Evolutionary conservation across 352 stramenopile genomes (phyloP), one percentile per base, ranked within the genome.

Genomic region (Pythium aristosporum): DNA sequence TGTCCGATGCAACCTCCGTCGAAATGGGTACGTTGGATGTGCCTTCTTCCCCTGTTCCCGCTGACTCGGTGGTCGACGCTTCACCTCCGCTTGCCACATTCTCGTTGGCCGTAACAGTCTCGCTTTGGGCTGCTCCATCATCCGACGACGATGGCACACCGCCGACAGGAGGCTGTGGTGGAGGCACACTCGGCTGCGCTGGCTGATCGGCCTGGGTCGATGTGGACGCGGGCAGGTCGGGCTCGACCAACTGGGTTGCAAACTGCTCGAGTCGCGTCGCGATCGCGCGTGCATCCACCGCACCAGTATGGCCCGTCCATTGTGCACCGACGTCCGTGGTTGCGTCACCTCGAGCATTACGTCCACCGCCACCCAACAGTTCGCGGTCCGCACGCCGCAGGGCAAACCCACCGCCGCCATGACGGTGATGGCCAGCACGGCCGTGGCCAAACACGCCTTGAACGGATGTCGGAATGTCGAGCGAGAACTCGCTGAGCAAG

Each of bases 401-500:
- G 12, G 20, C 52, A 46, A 32, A 21, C 5, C 56, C 52, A 39
- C 68, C 67, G 8, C 56, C 52, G 37, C 68, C 67, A 37, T 69
- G 15, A 20, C 63, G 62, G 41, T 76, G 65, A 15, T 67, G 61
- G 1, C 34, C 57, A 15, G 47, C n/a, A 23, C 71, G 65, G 16
- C 70, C 46, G 18, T 76, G 65, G 5, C 62, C 67, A 32, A 80
- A 69, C 7, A 68, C 53, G 16, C 79, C 44, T 50, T 82, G 81
- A 10, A 72, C 77, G 9, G 34, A 39, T 10, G 70, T 74, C 9
- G 83, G 83, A 32, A 92, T 86, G 50, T 94, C 84, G 16, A 94
- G 67, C 8, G 86, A 92, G 59, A 94, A 92, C 39, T 94, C 86
- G 34, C 81, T 93, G 18, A 94, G 68, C 32, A 94, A 49, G 53